These are phyloP conservation scores for Triadica sebifera DNA, from an alignment of 345 rosid species.

Conservation along the genomic window DNA sequence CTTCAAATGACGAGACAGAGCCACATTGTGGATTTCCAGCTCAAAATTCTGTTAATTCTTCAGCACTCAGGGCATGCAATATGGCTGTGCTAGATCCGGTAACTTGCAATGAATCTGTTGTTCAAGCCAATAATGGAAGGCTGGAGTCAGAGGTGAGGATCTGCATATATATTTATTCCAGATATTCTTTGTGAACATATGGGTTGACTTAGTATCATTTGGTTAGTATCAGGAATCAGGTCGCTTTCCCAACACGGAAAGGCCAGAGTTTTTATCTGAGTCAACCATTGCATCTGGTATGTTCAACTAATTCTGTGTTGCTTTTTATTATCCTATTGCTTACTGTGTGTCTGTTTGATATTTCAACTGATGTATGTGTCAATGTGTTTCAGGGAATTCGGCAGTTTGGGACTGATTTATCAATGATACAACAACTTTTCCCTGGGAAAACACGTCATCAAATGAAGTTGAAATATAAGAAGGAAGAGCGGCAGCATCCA, in stretches of 20 bases:
- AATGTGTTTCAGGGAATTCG: constrained; percentile 48
- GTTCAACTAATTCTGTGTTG: background rate
- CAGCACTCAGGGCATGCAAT: constrained; percentile 9
- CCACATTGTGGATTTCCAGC: constrained; percentile 4
- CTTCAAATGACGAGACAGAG: background rate
- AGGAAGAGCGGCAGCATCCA: constrained; percentile 72
- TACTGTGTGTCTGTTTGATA: background rate
- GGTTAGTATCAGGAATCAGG: constrained; percentile 39
- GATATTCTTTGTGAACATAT: constrained; percentile 13
- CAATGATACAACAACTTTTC: constrained; percentile 69
- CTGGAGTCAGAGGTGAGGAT: constrained; percentile 37
- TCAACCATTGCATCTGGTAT: constrained; percentile 38
- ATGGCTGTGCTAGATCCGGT: constrained; percentile 12
- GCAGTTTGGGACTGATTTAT: constrained; percentile 78
- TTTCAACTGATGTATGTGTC: constrained; percentile 3
- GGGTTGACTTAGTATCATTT: constrained; percentile 14
- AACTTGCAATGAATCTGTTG: constrained; percentile 9
- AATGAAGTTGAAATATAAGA: constrained; percentile 65
- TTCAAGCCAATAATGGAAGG: constrained; percentile 21
- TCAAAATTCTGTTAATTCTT: constrained; percentile 15
- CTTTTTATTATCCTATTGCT: background rate
- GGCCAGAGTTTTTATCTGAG: constrained; percentile 38
- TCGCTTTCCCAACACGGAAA: constrained; percentile 35
- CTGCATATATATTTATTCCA: background rate
- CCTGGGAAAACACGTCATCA: constrained; percentile 68